Evolutionary conservation across 345 rosid species (phyloP), one percentile per base, ranked within the genome.

Genomic region (Schrenkiella parvula): DNA sequence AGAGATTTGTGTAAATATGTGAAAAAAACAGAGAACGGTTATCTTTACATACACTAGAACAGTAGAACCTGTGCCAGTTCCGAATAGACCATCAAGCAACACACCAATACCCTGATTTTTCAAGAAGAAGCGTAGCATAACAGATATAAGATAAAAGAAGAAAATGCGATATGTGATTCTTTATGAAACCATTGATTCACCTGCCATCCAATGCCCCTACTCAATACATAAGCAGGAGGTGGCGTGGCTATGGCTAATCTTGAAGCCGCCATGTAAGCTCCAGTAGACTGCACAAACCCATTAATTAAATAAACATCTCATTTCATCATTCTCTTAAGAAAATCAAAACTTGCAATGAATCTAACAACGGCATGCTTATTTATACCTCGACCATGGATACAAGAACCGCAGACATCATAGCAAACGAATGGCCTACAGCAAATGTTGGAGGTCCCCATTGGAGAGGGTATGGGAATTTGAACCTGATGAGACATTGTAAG

Each of bases 391-490:
- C 85, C 89, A 91, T 84, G 42, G 99, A 87, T 18, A 95, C 99
- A 55, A 95, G 88, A 68, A 89, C 92, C 11, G 98, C 89, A 70
- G 96, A 85, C 89, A 92, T 88, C 97, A 95, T 90, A 64, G 96
- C 98, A 73, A 95, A 88, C 28, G 89, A 83, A 80, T 95, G 99
- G 43, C 96, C 93, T 26, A 92, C 99, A 32, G 93, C 79, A 80
- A 95, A 95, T 35, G 93, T 92, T 11, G 99, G 99, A n/a, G 99
- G 82, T 0, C 99, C 99, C 99, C 99, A 95, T 51, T 95, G 99
- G 22, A 95, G 89, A 64, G 99, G 99, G 78, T 91, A 95, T 34
- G 99, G 99, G 66, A 95, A 79, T 74, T 80, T 87, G 74, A 95
- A 84, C 99, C 99, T 95, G 78, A 64, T 55, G 32, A 78, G 34